Base-by-base conservation (phyloP, 352 stramenopile species). In the Salisapilia sapeloensis region DNA sequence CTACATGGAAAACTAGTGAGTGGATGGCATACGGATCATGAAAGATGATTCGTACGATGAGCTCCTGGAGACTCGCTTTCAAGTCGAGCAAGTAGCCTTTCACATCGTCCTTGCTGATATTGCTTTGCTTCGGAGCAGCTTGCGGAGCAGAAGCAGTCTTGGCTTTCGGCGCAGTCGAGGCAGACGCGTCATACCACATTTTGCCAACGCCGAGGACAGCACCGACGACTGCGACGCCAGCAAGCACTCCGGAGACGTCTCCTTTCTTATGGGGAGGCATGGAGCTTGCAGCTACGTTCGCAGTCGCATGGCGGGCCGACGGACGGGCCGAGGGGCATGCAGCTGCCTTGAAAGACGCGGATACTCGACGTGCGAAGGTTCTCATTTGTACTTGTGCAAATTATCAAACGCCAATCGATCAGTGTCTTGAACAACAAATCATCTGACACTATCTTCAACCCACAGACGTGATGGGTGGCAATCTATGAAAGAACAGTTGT, bases 131-230 rank as follows among this genome's bases (percentile, higher is more conserved):
- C 10, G 36, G 23, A 1, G 31, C 35, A 31, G 11, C 49, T 18
- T 33, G 29, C 13, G 6, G 27, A 21, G 15, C 15, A 17, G 14
- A 19, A 16, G 15, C 39, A 26, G 6, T 17, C 18, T 11, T 38
- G 24, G 11, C 38, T 24, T 22, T 22, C 9, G 7, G 10, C 2
- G 48, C 44, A 0, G 46, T 23, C 13, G 61, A 53, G 16, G 56
- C 51, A 13, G 70, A 86, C 13, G 69, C 70, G 40, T 84, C 65
- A 67, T 67, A 86, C 64, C 70, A 85, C 65, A 90, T 90, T 38
- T 90, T 86, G 3, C 64, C 74, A 0, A 90, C 67, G 10, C 70
- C 67, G 4, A 81, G 37, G 12, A 84, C 40, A 8, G 67, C 70
- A 8, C 70, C 56, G 7, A 82, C 56, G 15, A 81, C 50, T 6